A percentile compares a stretch with the other conserved stretches of the same genome.
Evolutionary conservation across 2,329 filamentous ascomycete species (phyloP).

Genomic region (Trichoderma atroviride): DNA sequence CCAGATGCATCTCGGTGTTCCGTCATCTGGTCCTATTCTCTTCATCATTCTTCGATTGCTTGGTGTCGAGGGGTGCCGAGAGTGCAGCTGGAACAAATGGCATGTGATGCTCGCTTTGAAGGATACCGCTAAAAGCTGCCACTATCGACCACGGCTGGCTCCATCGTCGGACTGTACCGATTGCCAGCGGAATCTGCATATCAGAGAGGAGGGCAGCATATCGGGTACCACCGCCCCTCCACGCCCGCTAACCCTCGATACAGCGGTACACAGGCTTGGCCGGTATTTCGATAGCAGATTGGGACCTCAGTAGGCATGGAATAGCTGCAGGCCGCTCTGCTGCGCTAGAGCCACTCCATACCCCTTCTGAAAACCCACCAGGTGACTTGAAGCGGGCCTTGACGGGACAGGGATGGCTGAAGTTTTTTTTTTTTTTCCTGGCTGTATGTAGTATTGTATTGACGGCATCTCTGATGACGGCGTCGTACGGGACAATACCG

Average conservation of each 20-base stretch:
- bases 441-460: neutral
- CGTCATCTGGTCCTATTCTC: slow-evolving; percentile 1
- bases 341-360: slow-evolving; percentile 11
- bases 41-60: slow-evolving; percentile 12
- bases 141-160: neutral
- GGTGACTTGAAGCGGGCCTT: slow-evolving; percentile 21
- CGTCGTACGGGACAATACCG: slow-evolving; percentile 10
- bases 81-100: slow-evolving; percentile 8
- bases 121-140: neutral
- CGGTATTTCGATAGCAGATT: neutral
- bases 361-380: slow-evolving; percentile 3
- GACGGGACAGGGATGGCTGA: slow-evolving; percentile 18
- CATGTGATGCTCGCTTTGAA: slow-evolving; percentile 28
- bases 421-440: neutral
- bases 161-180: neutral
- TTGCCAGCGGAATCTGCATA: neutral
- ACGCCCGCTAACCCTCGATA: slow-evolving; percentile 2
- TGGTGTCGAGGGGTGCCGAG: slow-evolving; percentile 14
- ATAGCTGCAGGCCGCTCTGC: neutral
- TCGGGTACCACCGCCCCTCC: neutral
- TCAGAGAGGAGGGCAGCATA: neutral
- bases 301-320: neutral
- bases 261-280: neutral
- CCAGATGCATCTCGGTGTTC: slow-evolving; percentile 25
- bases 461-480: neutral